Evolutionary conservation across 164 flowering plant genomes (phyloP), one percentile per base, ranked within the genome.

Genomic region (Dillenia suffruticosa): DNA sequence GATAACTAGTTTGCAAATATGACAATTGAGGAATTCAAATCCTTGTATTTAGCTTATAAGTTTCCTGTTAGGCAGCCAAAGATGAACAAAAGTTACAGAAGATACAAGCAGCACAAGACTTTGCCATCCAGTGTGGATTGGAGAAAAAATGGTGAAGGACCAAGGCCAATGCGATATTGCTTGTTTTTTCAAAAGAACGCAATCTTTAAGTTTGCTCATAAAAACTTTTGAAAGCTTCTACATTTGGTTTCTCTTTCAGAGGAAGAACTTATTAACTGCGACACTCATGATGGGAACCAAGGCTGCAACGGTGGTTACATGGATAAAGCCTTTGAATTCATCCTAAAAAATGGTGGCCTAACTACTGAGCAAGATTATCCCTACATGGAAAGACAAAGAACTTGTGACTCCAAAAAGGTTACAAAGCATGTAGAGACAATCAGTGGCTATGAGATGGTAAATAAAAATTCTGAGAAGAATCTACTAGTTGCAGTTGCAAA

Each of bases 181-280:
- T 32, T n/a, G 60, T 53, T 10, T 13, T 50, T 50, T 51, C n/a
- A 7, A 2, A 47, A 22, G 57, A 54, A 54, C 40, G 14, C 9
- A 12, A 24, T 24, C 26, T 24, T 24, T 9, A 40, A 11, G 16
- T 24, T 1, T 46, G 44, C 53, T 10, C n/a, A 32, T 3, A 15
- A 46, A 46, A 45, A 17, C 44, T 14, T 17, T 24, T 52, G 11
- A 17, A 15, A 17, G 45, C 15, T n/a, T 15, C 44, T 10, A 12
- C 51, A 24, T 24, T 50, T 85, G 62, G 67, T 79, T 2, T 78
- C 85, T n/a, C 66, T 85, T 1, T 83, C 84, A 13, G 83, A 79
- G 56, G 83, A 84, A 66, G 72, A 82, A 71, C 82, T 84, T 5
- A 74, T 84, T 40, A 85, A 85, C 67, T 85, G 85, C 43, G 80